Evolutionary conservation across 169 alveolate species (phyloP), one percentile per base, ranked within the genome.

Genomic region (Plasmodium sp.): DNA sequence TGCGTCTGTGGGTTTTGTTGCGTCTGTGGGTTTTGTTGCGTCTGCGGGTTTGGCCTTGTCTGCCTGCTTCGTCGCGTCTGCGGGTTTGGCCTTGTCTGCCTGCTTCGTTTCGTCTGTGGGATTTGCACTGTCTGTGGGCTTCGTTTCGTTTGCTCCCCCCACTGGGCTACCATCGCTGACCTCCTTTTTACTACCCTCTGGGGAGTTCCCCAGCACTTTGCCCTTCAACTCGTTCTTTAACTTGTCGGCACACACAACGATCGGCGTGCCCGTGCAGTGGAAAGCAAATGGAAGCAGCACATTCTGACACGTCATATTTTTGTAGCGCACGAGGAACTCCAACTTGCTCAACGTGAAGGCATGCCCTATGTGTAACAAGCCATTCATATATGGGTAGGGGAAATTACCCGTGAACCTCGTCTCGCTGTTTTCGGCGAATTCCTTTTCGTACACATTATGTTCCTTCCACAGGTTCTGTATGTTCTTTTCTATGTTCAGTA

Each of bases 261-360:
- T 99, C 18, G 99, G 99, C 99, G 99, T 96, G 83, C 99, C 99
- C 0, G 99, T 99, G 96, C 99, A 99, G 96, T 99, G 99, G 94
- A 99, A 99, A 22, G 99, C 99, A 86, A 99, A 99, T 12, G 99
- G 99, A 96, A 99, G 98, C 72, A 99, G 97, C 1, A 97, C 99
- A 81, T 97, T 97, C 93, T 98, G 98, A 10, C 99, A 99, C 34
- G 95, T 94, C 96, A 99, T 97, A 82, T 99, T 97, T 95, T 98
- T 99, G 85, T 97, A 99, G 33, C 99, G 96, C 16, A 99, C 99
- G 48, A 97, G 98, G 84, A 99, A 99, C 95, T 99, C 99, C 48
- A 99, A 98, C 92, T 99, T 99, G 27, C 99, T 98, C 88, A 98
- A 95, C 1, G 99, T 98, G 95, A 98, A 99, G 10, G 99, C 99